Evolutionary conservation across 169 alveolate genomes (phyloP), one percentile per base, ranked within the genome.

Genomic region (Eimeria necatrix): DNA sequence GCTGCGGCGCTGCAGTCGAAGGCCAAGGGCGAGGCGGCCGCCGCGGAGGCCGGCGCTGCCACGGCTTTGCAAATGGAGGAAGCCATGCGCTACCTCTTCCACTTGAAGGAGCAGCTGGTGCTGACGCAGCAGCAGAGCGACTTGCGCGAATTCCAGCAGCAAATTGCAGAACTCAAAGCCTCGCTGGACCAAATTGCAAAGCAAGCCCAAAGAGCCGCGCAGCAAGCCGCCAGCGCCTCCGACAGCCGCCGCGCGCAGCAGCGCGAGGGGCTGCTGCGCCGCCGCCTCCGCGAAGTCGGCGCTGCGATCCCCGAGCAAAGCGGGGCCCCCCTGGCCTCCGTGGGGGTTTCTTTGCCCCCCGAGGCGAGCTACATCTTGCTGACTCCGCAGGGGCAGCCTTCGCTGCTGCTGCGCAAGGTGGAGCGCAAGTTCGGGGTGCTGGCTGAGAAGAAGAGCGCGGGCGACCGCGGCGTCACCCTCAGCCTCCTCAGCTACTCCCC

Each of bases 51-150:
- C 64, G 5, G 59, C 46, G 95, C 76, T 0, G 91, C 76, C n/a
- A 49, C 22, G 51, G 61, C 22, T 32, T 64, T 78, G 12, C 83
- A 70, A 14, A 86, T 92, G 18, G 95, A 92, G 87, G 95, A 92
- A 87, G 56, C 93, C 18, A 51, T 92, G 73, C 93, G 95, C 22
- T 92, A 92, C 56, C 56, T 92, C 5, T 56, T 80, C 0, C 95
- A 92, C 68, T 68, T 92, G 41, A 86, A 83, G 64, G 95, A 92
- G 87, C 95, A 92, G 93, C 68, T 92, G 61, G 71, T 81, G 22
- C 88, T 92, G 41, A 92, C 95, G 70, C 95, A 92, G 95, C 95
- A 92, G 93, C 95, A 92, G 60, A 61, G 74, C 70, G 93, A 92
- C 70, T 22, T 92, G 60, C 95, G 95, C n/a, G 56, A 46, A 16